Evolutionary conservation across 306 rosid genomes (phyloP).

Genomic region (Begonia masoniana): DNA sequence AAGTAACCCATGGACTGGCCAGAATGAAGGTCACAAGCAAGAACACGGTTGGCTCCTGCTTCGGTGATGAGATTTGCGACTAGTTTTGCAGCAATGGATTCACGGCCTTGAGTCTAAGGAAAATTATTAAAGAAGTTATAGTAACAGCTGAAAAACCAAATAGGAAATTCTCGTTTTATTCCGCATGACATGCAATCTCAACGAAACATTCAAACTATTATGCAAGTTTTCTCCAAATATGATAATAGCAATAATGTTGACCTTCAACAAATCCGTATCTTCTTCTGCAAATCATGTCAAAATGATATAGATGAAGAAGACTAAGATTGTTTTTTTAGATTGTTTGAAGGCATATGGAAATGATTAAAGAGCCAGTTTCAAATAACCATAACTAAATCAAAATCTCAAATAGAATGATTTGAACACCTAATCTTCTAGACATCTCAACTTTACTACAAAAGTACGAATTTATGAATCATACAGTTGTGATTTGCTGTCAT

Average conservation of each 20-base stretch:
- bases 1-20: slow-evolving; percentile 99
- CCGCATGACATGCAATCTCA: background rate
- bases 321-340: too few relatives aligned
- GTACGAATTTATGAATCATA: too few relatives aligned
- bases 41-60: slow-evolving; percentile 99
- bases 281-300: too few relatives aligned
- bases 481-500: too few relatives aligned
- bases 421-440: too few relatives aligned
- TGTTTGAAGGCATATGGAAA: too few relatives aligned
- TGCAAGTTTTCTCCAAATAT: background rate
- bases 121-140: slow-evolving; percentile 4
- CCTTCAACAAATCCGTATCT: too few relatives aligned
- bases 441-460: too few relatives aligned
- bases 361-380: too few relatives aligned
- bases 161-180: background rate
- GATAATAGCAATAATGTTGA: too few relatives aligned
- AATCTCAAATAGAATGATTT: too few relatives aligned
- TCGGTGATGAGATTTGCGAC: slow-evolving; percentile 97
- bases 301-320: too few relatives aligned
- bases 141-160: slow-evolving; percentile 2
- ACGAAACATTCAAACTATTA: background rate
- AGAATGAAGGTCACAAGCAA: slow-evolving; percentile 98
- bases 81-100: slow-evolving; percentile 99
- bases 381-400: slow-evolving; percentile 1
- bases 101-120: slow-evolving; percentile 93